phyloP scores from a whole-genome alignment of 169 alveolate species.

The Toxoplasma gondii region DNA sequence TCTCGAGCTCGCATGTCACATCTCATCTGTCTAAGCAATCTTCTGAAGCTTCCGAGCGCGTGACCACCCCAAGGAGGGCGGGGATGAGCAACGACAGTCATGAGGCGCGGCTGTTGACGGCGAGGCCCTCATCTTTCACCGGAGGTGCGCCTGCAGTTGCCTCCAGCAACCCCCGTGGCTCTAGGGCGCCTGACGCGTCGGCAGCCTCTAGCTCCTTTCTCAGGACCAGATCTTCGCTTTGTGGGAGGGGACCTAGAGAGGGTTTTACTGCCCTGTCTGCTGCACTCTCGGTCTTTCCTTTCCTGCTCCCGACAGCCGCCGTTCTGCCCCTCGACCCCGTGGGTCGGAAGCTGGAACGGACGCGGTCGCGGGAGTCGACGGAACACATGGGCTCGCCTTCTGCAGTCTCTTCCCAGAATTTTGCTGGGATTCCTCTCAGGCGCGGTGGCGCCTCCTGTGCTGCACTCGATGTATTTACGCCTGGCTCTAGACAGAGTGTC shows the following conservation, averaged over 20 bases:
- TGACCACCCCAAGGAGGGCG: background rate
- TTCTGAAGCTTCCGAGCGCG: background rate
- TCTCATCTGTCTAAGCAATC: too few relatives aligned
- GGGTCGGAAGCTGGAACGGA: background rate
- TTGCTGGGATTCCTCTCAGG: background rate
- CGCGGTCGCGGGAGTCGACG: background rate
- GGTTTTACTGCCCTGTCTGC: background rate
- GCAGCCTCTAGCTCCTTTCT: too few relatives aligned
- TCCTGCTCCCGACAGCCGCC: conserved; percentile 8
- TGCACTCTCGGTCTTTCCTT: conserved; percentile 1
- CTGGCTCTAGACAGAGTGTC: background rate
- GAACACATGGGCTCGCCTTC: background rate
- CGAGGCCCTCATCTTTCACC: background rate
- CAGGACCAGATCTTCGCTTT: too few relatives aligned
- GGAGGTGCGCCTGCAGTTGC: too few relatives aligned
- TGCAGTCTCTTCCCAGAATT: background rate
- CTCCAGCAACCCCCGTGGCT: too few relatives aligned
- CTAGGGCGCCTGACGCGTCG: too few relatives aligned
- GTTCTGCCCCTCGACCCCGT: background rate
- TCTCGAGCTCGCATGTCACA: background rate
- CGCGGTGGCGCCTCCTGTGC: background rate
- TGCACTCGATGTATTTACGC: background rate
- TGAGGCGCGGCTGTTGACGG: background rate
- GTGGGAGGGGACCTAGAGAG: background rate
- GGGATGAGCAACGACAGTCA: background rate